These are phyloP conservation scores for Puccinia polysora DNA, from an alignment of 1,284 basidiomycete genomes.

Conservation along the genomic window DNA sequence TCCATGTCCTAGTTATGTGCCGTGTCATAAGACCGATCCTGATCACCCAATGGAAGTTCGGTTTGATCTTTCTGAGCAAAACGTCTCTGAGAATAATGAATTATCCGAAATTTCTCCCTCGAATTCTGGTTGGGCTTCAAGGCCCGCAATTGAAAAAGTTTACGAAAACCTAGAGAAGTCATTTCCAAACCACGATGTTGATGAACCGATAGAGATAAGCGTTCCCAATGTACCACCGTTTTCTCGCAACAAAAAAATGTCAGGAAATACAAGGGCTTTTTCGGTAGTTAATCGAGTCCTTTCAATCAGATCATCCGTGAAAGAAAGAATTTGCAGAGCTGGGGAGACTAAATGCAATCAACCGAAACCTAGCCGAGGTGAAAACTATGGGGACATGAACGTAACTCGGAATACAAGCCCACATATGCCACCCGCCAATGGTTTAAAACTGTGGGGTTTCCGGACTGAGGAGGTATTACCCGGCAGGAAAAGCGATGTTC, in stretches of 20 bases:
- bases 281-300: slow-evolving; percentile 68
- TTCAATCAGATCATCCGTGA: slow-evolving; percentile 81
- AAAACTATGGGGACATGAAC: not conserved
- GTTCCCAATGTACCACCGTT: slow-evolving; percentile 56
- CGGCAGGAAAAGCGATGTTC: slow-evolving; percentile 54
- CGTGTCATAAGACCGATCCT: too few species aligned
- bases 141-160: slow-evolving; percentile 87
- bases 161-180: slow-evolving; percentile 88
- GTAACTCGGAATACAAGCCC: slow-evolving; percentile 44
- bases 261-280: too few species aligned
- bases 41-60: not conserved
- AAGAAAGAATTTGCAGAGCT: slow-evolving; percentile 51
- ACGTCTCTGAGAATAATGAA: not conserved
- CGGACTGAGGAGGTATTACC: slow-evolving; percentile 87
- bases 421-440: slow-evolving; percentile 67
- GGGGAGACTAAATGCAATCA: slow-evolving; percentile 55
- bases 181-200: slow-evolving; percentile 93
- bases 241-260: too few species aligned
- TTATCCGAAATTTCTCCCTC: not conserved
- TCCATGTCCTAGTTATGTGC: too few species aligned
- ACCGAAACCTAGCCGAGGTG: slow-evolving; percentile 36
- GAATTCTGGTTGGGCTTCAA: slow-evolving; percentile 57
- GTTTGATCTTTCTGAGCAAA: not conserved
- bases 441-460: slow-evolving; percentile 94
- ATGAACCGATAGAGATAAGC: slow-evolving; percentile 82